These are phyloP conservation scores for Globisporangium cederbergense DNA, from an alignment of 352 stramenopile species.

Conservation along the genomic window DNA sequence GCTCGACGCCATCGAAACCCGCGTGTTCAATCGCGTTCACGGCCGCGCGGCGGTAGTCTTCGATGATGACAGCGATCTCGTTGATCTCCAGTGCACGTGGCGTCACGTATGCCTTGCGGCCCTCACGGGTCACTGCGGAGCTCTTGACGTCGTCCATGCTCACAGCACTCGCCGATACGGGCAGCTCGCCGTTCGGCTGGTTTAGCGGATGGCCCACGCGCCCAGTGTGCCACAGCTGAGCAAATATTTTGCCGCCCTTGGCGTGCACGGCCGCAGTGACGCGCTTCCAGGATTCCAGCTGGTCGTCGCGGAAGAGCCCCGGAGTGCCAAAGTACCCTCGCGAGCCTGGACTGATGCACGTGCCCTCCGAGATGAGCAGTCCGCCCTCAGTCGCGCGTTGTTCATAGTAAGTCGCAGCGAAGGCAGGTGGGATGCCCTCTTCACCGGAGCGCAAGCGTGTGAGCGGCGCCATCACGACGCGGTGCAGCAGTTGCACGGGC, in stretches of 20 bases:
- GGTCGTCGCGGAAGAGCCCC: constrained; percentile 42
- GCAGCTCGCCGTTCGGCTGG: constrained; percentile 45
- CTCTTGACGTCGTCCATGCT: constrained; percentile 17
- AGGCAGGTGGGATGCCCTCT: constrained; percentile 27
- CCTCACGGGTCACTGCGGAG: constrained; percentile 21
- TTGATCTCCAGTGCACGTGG: constrained; percentile 53
- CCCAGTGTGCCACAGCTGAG: constrained; percentile 86
- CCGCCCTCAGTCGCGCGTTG: constrained; percentile 55
- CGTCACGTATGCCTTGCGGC: constrained; percentile 27
- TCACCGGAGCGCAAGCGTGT: constrained; percentile 39
- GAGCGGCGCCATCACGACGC: constrained; percentile 66
- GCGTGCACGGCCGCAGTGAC: constrained; percentile 68
- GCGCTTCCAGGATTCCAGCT: constrained; percentile 52
- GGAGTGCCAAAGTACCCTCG: constrained; percentile 41
- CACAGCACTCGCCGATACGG: constrained; percentile 40
- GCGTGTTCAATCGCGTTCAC: constrained; percentile 47
- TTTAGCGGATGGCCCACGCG: constrained; percentile 57
- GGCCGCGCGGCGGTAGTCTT: constrained; percentile 58
- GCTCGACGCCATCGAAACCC: constrained; percentile 87
- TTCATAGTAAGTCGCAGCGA: constrained; percentile 58
- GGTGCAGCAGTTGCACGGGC: constrained; percentile 40
- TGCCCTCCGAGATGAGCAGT: constrained; percentile 61
- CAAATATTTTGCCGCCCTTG: constrained; percentile 71
- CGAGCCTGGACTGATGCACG: constrained; percentile 40
- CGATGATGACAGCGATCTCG: constrained; percentile 55